phyloP scores from a whole-genome alignment of 257 asterid species.

The Cynanchum wilfordii region DNA sequence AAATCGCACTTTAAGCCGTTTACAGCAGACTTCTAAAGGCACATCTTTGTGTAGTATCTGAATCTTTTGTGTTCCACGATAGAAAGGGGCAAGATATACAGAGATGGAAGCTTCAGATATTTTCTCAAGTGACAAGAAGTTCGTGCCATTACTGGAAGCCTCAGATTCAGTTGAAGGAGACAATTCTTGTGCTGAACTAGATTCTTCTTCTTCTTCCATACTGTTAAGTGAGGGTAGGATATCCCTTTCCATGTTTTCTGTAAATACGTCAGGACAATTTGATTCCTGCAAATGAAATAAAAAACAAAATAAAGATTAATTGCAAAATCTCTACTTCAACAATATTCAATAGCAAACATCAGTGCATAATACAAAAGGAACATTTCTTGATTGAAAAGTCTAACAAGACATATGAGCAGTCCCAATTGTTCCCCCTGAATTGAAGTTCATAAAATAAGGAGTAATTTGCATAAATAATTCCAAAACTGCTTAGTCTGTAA shows the following conservation, averaged over 20 bases:
- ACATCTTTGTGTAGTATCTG: conserved; percentile 44
- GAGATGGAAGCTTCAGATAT: conserved; percentile 56
- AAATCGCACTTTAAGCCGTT: conserved; percentile 66
- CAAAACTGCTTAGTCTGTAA: neutral
- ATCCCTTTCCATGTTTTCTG: no score
- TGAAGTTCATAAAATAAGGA: no score
- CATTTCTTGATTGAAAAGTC: no score
- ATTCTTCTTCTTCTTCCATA: conserved; percentile 57
- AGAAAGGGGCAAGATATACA: conserved; percentile 44
- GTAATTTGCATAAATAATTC: no score
- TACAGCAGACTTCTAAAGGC: conserved; percentile 53
- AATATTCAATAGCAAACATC: no score
- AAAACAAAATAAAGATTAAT: no score
- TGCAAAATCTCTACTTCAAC: no score
- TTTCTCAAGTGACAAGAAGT: conserved; percentile 53
- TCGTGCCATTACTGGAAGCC: conserved; percentile 26
- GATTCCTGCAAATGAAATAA: no score
- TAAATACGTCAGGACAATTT: no score
- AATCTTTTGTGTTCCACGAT: conserved; percentile 56
- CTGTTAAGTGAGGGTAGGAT: conserved; percentile 35
- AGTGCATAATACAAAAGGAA: no score
- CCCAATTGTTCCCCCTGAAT: no score
- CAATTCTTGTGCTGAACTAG: conserved; percentile 33
- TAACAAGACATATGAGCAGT: no score
- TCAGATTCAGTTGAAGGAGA: conserved; percentile 25